These are phyloP conservation scores for Xylaria castorea DNA, from an alignment of 495 filamentous ascomycete species.

Conservation along the genomic window DNA sequence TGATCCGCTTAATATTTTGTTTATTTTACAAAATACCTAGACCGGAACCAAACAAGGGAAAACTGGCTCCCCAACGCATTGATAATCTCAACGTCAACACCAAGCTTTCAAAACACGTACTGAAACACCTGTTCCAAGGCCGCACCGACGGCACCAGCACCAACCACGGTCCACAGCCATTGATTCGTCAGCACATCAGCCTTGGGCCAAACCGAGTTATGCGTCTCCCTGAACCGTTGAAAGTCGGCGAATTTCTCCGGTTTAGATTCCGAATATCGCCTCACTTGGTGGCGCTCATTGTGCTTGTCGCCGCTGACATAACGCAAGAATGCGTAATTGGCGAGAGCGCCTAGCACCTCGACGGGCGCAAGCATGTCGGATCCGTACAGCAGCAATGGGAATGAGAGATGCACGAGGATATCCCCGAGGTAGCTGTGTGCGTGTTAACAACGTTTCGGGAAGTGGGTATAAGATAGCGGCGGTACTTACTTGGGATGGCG, in stretches of 20 bases:
- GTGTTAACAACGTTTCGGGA: not conserved
- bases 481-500: conserved; percentile 65
- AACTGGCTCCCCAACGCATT: not conserved
- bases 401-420: conserved; percentile 59
- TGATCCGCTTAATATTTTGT: not conserved
- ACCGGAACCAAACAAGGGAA: not conserved
- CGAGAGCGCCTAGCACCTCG: conserved; percentile 59
- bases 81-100: not conserved
- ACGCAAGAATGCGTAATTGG: conserved; percentile 65
- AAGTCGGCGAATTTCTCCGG: conserved; percentile 59
- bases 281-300: conserved; percentile 58
- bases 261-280: conserved; percentile 54
- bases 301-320: conserved; percentile 61
- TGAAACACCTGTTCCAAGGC: conserved; percentile 36
- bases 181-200: conserved; percentile 54
- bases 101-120: conserved; percentile 3
- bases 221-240: conserved; percentile 53
- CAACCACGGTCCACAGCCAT: conserved; percentile 61
- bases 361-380: conserved; percentile 59
- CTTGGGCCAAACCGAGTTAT: conserved; percentile 66
- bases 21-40: not conserved
- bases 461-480: not conserved
- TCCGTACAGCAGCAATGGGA: conserved; percentile 56
- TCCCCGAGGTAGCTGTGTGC: conserved; percentile 62
- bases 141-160: conserved; percentile 48